Evolutionary conservation across 768 basidiomycete species (phyloP), one percentile per base, ranked within the genome.

Genomic region (Podaxis sp.): DNA sequence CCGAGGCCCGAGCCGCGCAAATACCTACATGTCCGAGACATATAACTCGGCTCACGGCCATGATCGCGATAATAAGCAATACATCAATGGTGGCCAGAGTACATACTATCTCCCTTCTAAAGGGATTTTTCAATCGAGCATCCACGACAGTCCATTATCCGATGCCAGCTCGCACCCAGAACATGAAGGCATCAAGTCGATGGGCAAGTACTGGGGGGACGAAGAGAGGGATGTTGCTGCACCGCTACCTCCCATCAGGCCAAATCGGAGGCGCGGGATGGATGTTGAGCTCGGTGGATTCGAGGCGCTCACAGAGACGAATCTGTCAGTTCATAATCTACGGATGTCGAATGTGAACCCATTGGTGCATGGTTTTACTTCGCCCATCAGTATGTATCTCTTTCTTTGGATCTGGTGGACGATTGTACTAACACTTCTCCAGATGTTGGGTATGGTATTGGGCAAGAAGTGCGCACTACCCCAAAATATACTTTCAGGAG

Each of bases 291-390:
- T 79, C 55, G 76, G 75, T 48, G 76, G 74, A 1, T 67, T 77
- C 24, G 72, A 69, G 17, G 65, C 66, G 2, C 65, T 81, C 61
- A 80, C 79, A 40, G 80, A 84, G 68, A 71, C 68, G 46, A 82
- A 82, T 68, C 64, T 84, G 30, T 76, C 78, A 8, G 74, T 75
- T 61, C 83, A 79, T 57, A 80, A 80, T 65, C 56, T 75, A 61
- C 68, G 72, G 28, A 57, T 65, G 28, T 73, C 74, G 28, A 77
- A 73, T 59, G 63, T 80, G 59, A 82, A 86, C 65, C 82, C 80
- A 46, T 73, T 88, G 74, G 80, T 90, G 54, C 78, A 85, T 65
- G 83, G 84, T 65, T 91, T 85, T 75, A 87, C 81, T 49, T 89
- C 87, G 24, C 89, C 89, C 1, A 87, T 91, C 57, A 85, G 89